Evolutionary conservation across 192 early-diverging fungal genomes (phyloP).

Genomic region (Kickxella alabastrina): DNA sequence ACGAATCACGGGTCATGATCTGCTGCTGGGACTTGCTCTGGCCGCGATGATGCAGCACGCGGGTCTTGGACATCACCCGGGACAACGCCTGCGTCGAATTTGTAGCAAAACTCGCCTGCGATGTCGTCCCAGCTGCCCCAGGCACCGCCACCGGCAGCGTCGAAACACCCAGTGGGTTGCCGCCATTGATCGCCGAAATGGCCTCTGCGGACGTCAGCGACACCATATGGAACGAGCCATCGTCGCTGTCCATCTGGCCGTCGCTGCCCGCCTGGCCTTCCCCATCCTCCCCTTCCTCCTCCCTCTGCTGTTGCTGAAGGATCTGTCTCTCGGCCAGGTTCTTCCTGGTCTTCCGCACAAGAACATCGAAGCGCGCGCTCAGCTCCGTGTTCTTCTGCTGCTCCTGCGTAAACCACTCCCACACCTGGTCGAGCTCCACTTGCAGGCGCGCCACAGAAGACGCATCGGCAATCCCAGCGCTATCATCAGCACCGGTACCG

Average conservation of each 20-base stretch:
- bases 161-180: conserved; percentile 18
- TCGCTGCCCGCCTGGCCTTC: neutral
- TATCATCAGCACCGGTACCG: conserved; percentile 3
- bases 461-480: conserved; percentile 3
- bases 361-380: conserved; percentile 41
- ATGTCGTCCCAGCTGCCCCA: neutral
- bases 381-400: conserved; percentile 40
- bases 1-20: conserved; percentile 10
- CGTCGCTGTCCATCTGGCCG: conserved; percentile 13
- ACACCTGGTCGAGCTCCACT: conserved; percentile 28
- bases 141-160: neutral
- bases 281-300: neutral
- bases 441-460: conserved; percentile 15
- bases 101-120: conserved; percentile 13
- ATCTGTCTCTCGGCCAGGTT: no score
- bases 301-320: neutral
- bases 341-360: conserved; percentile 46
- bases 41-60: conserved; percentile 30
- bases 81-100: conserved; percentile 17
- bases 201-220: conserved; percentile 20
- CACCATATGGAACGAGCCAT: conserved; percentile 35
- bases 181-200: conserved; percentile 29
- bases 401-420: conserved; percentile 42
- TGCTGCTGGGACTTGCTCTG: conserved; percentile 1
- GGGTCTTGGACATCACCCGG: conserved; percentile 30